Conservation (phyloP, 345 rosid genomes). For the Nasturtium officinale region DNA sequence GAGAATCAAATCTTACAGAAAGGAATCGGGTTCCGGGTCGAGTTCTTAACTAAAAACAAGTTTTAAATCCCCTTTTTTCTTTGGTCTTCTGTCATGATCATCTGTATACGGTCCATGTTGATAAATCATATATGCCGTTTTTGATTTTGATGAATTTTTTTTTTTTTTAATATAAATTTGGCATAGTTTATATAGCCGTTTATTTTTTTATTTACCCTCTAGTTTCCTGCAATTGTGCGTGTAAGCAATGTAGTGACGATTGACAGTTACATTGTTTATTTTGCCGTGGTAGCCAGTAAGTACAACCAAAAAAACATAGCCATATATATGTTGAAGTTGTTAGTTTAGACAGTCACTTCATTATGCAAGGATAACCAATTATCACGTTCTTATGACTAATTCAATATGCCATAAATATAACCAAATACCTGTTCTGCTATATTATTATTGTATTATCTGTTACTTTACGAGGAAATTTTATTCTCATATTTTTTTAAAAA, state of each 20-base stretch:
- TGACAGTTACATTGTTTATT: background rate
- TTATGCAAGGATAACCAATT: background rate
- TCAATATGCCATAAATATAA: too few relatives aligned
- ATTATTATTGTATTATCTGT: background rate
- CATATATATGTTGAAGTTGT: background rate
- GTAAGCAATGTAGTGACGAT: background rate
- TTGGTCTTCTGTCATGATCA: background rate
- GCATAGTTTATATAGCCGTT: background rate
- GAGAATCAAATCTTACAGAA: conserved; percentile 56
- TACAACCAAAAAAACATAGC: background rate
- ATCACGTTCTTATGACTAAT: background rate
- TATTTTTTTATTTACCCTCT: too few relatives aligned
- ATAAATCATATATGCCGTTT: conserved; percentile 28
- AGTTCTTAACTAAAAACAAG: conserved; percentile 18
- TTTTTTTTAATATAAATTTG: background rate
- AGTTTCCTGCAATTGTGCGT: background rate
- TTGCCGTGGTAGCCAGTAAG: background rate
- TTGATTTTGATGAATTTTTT: conserved; percentile 15
- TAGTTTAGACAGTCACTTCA: background rate
- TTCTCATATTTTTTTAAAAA: background rate
- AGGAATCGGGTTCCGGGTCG: conserved; percentile 22
- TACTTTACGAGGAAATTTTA: background rate
- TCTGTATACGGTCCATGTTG: conserved; percentile 10
- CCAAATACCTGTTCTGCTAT: background rate
- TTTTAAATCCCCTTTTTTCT: background rate